Evolutionary conservation across 2,329 filamentous ascomycete species (phyloP), one percentile per base, ranked within the genome.

Genomic region (Paecilomyces dactylethromorphus): DNA sequence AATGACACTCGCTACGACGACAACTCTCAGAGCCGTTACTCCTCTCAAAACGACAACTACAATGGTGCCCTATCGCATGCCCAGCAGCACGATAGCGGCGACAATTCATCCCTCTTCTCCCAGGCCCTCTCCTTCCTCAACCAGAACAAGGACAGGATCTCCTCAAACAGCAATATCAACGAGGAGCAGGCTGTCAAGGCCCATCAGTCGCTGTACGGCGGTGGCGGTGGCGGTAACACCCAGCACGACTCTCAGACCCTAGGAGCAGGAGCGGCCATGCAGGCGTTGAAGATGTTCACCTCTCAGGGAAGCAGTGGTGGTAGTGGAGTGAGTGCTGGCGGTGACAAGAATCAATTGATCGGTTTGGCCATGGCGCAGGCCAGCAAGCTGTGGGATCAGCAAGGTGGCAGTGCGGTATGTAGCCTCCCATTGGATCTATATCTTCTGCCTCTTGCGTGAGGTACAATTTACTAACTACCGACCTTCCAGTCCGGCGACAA

Each of bases 341-440:
- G 76, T 54, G 84, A 85, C 65, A 87, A 96, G 81, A 91, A 88
- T 72, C 84, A 88, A 62, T 91, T 96, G 69, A 84, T 96, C 62
- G 90, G 88, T 3, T 80, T 96, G 72, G 92, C 92, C 51, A 92
- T 97, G 90, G 86, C 83, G 8, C 89, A 97, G 79, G 92, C 91
- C 33, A 87, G 87, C 69, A 92, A 92, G 81, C 79, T 92, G 61
- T 87, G 86, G 71, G 84, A 87, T 65, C 73, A 86, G 75, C 84
- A 87, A 12, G 73, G 79, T 68, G 85, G 84, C 21, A 83, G 82
- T 64, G 81, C 81, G 60, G 79, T 82, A 65, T 69, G 78, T 74
- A 60, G 32, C 13, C 51, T 57, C n/a, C n/a, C n/a, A n/a, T 24
- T 22, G 21, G 24, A n/a, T 6, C 31, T 57, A 57, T 54, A 53